Evolutionary conservation across 1,139 yeast species (phyloP).

Genomic region (Debaryomyces robertsiae): DNA sequence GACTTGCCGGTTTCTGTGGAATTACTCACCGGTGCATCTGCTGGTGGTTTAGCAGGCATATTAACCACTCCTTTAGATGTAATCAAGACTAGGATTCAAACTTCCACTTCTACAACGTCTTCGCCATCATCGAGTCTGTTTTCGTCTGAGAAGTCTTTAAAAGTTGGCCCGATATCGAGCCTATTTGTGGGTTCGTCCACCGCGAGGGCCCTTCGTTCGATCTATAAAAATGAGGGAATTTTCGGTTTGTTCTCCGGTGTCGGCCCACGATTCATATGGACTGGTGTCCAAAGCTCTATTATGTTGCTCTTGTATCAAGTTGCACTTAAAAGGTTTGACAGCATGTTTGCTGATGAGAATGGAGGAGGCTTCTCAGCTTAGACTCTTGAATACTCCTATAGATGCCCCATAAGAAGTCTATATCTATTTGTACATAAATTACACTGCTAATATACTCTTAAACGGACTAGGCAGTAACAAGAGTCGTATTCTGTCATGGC

Average conservation of each 20-base stretch:
- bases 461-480: too few species aligned
- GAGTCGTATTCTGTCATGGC: too few species aligned
- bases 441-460: too few species aligned
- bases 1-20: slow-evolving; percentile 65
- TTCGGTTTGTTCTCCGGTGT: slow-evolving; percentile 88
- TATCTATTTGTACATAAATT: slow-evolving; percentile 5
- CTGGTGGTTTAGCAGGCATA: slow-evolving; percentile 94
- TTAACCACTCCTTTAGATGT: slow-evolving; percentile 87
- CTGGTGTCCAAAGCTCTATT: slow-evolving; percentile 91
- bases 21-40: slow-evolving; percentile 86
- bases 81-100: slow-evolving; percentile 89
- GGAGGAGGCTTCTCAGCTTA: slow-evolving; percentile 1
- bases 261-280: slow-evolving; percentile 96
- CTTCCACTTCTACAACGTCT: slow-evolving; percentile 38
- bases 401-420: neutral
- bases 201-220: slow-evolving; percentile 59
- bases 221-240: slow-evolving; percentile 75
- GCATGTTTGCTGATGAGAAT: slow-evolving; percentile 19
- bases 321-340: slow-evolving; percentile 45
- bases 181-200: slow-evolving; percentile 56
- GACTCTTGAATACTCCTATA: neutral
- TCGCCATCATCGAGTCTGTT: slow-evolving; percentile 11
- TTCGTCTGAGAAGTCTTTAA: slow-evolving; percentile 1
- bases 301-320: slow-evolving; percentile 87
- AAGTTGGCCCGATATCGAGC: slow-evolving; percentile 6